A percentile compares a stretch with the other conserved stretches of the same genome.
Conservation (phyloP, 176 grass and related monocot genomes). For the Bolboschoenus planiculmis region DNA sequence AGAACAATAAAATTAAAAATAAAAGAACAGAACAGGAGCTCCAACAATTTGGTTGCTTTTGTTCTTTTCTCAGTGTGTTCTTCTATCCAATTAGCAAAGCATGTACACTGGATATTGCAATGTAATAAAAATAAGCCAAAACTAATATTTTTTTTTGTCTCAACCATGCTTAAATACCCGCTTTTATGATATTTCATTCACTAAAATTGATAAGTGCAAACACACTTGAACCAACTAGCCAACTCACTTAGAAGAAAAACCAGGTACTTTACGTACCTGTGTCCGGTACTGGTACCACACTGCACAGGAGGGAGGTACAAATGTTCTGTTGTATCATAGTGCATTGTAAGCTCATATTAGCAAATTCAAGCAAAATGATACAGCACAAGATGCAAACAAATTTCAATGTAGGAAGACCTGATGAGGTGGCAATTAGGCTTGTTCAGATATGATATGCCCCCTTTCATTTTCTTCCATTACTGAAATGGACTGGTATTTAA, state of each 20-base stretch:
- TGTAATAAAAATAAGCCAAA: background rate
- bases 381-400: background rate
- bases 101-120: background rate
- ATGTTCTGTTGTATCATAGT: background rate
- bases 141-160: background rate
- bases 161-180: background rate
- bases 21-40: background rate
- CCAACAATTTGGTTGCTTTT: background rate
- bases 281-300: background rate
- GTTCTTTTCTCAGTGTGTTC: background rate
- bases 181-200: background rate
- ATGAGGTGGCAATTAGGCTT: constrained; percentile 1
- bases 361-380: background rate
- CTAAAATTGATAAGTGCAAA: background rate
- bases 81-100: background rate
- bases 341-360: background rate
- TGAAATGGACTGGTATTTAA: background rate
- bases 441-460: background rate
- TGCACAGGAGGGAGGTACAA: background rate
- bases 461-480: background rate
- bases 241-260: background rate
- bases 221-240: background rate
- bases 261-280: background rate
- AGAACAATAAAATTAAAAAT: too few species aligned
- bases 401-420: constrained; percentile 1